Conservation (phyloP, 257 asterid genomes). For the Galeopsis tetrahit region DNA sequence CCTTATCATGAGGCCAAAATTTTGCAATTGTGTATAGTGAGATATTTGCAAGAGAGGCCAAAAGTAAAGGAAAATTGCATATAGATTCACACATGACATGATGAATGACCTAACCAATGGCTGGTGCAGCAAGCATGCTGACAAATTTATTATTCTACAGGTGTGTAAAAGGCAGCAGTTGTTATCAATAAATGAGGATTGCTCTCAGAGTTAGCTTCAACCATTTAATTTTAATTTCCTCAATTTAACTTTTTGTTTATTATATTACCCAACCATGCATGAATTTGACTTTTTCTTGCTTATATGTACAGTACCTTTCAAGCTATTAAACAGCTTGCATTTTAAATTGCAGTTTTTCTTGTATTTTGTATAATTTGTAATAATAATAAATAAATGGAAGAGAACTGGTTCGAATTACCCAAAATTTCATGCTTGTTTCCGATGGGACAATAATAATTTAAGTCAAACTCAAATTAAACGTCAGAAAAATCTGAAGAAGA, state of each 20-base stretch:
- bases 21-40: neutral
- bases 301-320: neutral
- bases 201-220: slow-evolving; percentile 46
- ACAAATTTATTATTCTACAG: slow-evolving; percentile 54
- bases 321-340: slow-evolving; percentile 4
- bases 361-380: too few species aligned
- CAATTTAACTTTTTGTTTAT: neutral
- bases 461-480: slow-evolving; percentile 36
- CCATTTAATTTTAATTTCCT: slow-evolving; percentile 43
- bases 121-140: slow-evolving; percentile 59
- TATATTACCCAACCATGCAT: slow-evolving; percentile 28
- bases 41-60: slow-evolving; percentile 7
- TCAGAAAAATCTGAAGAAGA: slow-evolving; percentile 15
- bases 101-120: slow-evolving; percentile 41
- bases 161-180: slow-evolving; percentile 36
- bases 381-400: neutral
- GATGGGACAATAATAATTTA: slow-evolving; percentile 21
- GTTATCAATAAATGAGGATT: slow-evolving; percentile 46
- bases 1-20: slow-evolving; percentile 33
- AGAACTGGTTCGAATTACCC: slow-evolving; percentile 26
- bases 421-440: slow-evolving; percentile 38
- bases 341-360: neutral
- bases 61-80: slow-evolving; percentile 27
- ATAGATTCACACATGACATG: neutral
- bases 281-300: neutral